Evolutionary conservation across 805 yeast genomes (phyloP), one percentile per base, ranked within the genome.

Genomic region (Wickerhamomyces rabaulensis): DNA sequence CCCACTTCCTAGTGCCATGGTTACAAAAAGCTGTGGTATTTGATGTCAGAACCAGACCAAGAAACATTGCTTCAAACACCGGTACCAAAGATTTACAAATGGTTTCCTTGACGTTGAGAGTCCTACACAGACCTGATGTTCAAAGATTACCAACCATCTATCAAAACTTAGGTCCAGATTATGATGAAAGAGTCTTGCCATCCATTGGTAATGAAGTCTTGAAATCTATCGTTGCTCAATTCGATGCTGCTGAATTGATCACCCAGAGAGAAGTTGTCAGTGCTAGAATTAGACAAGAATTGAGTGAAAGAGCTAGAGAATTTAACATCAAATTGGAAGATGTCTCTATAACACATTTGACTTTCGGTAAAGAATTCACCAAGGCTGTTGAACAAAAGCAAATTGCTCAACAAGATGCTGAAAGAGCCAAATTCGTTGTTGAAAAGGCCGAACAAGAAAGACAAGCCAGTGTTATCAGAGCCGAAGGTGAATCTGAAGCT

Each of bases 361-460:
- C 97, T 0, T 94, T 94, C 66, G 98, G 99, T 45, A 79, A 77
- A 54, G 99, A 94, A 64, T 94, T 94, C 74, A 94, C 99, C 45
- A 91, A 87, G 68, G 98, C 99, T 29, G 99, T 94, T 50, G 99
- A 94, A 71, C 96, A 88, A 71, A 94, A 94, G 67, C 98, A 94
- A 70, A 95, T 94, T 69, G 99, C 99, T 27, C 99, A 94, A 72
- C 99, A 94, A 70, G 99, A 94, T 64, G 98, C 99, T 21, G 98
- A 94, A 73, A 79, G 99, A 56, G 97, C 98, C 49, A 86, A 85
- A 62, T 94, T 80, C 63, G 74, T 88, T 44, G 97, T 94, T 46
- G 97, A 91, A 63, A 86, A 86, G 64, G 98, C 98, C 9, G 97
- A 94, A 68, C 99, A 94, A 71, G 98, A 92, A 68, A 81, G 96